Conservation (phyloP, 768 basidiomycete species). For the Tulasnella calospora region DNA sequence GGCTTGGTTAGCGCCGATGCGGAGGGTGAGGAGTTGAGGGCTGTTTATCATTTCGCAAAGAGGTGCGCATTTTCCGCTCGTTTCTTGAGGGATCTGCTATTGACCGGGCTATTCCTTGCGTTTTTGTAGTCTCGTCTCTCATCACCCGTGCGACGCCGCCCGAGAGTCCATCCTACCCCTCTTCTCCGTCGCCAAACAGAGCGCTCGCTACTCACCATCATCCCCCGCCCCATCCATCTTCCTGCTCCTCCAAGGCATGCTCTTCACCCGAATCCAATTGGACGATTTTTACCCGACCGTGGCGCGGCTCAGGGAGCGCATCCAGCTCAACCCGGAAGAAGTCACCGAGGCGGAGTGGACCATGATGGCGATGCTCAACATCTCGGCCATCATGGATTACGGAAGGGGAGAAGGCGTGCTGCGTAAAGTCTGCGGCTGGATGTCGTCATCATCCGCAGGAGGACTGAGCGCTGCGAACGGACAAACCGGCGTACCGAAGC, state of each 20-base stretch:
- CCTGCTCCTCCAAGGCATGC: slow-evolving; percentile 90
- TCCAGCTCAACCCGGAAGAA: slow-evolving; percentile 61
- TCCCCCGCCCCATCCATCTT: slow-evolving; percentile 64
- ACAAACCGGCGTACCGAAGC: neutral
- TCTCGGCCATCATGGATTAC: slow-evolving; percentile 80
- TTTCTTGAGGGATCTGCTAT: neutral
- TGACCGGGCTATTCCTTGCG: slow-evolving; percentile 18
- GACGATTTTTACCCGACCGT: slow-evolving; percentile 83
- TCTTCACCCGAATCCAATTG: slow-evolving; percentile 91
- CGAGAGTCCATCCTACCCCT: slow-evolving; percentile 84
- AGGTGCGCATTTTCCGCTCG: slow-evolving; percentile 51
- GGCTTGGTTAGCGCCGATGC: slow-evolving; percentile 82
- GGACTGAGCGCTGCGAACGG: slow-evolving; percentile 12
- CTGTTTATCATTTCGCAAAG: slow-evolving; percentile 90
- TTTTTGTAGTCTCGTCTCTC: slow-evolving; percentile 70
- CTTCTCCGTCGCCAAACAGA: slow-evolving; percentile 73
- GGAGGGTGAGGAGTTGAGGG: slow-evolving; percentile 73
- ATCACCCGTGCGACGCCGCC: slow-evolving; percentile 81
- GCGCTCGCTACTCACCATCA: slow-evolving; percentile 24
- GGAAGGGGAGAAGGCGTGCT: slow-evolving; percentile 70
- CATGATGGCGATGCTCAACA: slow-evolving; percentile 89
- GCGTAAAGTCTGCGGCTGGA: slow-evolving; percentile 53
- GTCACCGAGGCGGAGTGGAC: slow-evolving; percentile 87
- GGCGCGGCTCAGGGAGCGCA: slow-evolving; percentile 79
- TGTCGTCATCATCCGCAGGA: slow-evolving; percentile 10